Conservation (phyloP, 202 grass and related monocot species). For the Cymbopogon flexuosus region DNA sequence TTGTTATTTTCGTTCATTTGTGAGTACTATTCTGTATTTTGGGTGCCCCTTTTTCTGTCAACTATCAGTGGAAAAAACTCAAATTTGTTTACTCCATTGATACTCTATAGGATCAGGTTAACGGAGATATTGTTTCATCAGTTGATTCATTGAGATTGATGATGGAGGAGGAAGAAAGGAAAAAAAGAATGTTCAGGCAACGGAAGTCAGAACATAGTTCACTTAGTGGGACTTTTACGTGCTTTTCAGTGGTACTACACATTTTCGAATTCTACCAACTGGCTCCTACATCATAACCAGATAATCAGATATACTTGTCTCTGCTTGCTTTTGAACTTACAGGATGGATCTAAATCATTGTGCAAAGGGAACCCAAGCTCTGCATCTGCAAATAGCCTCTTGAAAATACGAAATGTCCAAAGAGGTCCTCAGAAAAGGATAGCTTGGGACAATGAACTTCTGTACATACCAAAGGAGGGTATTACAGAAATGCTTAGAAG, state of each 20-base stretch:
- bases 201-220: constrained; percentile 52
- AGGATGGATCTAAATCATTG: constrained; percentile 91
- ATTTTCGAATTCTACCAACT: constrained; percentile 16
- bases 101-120: constrained; percentile 32
- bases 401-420: constrained; percentile 67
- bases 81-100: constrained; percentile 19
- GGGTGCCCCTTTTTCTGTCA: neutral
- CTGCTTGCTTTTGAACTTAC: constrained; percentile 33
- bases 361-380: constrained; percentile 70
- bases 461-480: constrained; percentile 56
- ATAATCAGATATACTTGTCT: constrained; percentile 8
- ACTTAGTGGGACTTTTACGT: constrained; percentile 73
- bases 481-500: constrained; percentile 54
- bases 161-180: constrained; percentile 74
- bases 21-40: constrained; percentile 13
- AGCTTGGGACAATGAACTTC: constrained; percentile 69
- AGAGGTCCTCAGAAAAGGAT: constrained; percentile 79
- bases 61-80: neutral
- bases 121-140: constrained; percentile 60
- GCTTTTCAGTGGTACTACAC: constrained; percentile 60
- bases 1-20: neutral
- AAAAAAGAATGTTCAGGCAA: constrained; percentile 52
- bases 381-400: constrained; percentile 52
- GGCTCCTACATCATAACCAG: constrained; percentile 24
- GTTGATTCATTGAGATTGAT: constrained; percentile 74